phyloP scores from a whole-genome alignment of 1,139 yeast species.

The Scheffersomyces parashehatae region DNA sequence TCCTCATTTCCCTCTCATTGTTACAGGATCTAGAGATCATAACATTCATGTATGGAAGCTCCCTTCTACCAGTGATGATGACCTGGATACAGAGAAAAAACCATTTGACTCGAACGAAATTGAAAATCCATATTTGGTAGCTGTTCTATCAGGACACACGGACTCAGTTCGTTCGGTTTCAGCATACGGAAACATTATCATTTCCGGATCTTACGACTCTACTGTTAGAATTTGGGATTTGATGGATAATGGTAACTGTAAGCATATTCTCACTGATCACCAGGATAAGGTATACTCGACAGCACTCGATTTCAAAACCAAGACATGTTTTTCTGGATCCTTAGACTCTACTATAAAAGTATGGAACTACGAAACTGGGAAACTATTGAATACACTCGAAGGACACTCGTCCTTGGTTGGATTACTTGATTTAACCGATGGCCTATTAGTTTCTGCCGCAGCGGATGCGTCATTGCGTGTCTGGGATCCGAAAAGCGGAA shows the following conservation, averaged over 20 bases:
- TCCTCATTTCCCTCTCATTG: conserved; percentile 64
- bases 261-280: conserved; percentile 78
- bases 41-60: conserved; percentile 88
- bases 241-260: conserved; percentile 66
- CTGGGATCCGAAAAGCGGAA: conserved; percentile 87
- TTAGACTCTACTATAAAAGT: conserved; percentile 87
- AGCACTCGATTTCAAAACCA: conserved; percentile 71
- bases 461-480: conserved; percentile 90
- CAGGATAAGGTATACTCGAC: conserved; percentile 85
- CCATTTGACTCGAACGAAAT: conserved; percentile 42
- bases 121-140: conserved; percentile 70
- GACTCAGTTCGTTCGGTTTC: conserved; percentile 87
- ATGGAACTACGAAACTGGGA: conserved; percentile 85
- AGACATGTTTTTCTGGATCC: conserved; percentile 87
- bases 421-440: conserved; percentile 72
- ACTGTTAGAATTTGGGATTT: conserved; percentile 93
- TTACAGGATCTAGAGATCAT: conserved; percentile 91
- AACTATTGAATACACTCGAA: conserved; percentile 61
- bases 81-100: conserved; percentile 28
- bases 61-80: conserved; percentile 55
- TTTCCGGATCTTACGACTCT: conserved; percentile 90
- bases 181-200: conserved; percentile 79
- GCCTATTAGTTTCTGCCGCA: conserved; percentile 89
- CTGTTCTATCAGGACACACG: conserved; percentile 81
- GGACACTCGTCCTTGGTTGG: conserved; percentile 95